These are phyloP conservation scores for Rhodotorula sp. DNA, from an alignment of 1,284 basidiomycete genomes.

Conservation along the genomic window DNA sequence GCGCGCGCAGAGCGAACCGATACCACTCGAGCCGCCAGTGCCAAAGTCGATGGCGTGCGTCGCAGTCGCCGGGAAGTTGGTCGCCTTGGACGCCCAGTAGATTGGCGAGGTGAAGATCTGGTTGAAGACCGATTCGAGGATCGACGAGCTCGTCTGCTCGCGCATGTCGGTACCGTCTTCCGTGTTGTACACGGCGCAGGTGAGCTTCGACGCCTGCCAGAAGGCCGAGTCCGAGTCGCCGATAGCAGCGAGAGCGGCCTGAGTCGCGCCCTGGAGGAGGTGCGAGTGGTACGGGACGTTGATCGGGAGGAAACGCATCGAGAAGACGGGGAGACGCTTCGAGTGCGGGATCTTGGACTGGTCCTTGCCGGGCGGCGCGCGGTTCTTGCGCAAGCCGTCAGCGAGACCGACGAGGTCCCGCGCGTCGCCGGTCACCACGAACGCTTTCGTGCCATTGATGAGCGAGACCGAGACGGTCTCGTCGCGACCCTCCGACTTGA, in stretches of 20 bases:
- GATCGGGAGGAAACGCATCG: slow-evolving; percentile 87
- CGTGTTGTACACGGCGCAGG: slow-evolving; percentile 85
- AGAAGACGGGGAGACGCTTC: slow-evolving; percentile 91
- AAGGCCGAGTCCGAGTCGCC: slow-evolving; percentile 61
- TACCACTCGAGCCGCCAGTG: slow-evolving; percentile 88
- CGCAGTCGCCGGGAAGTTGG: slow-evolving; percentile 78
- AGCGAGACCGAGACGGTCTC: slow-evolving; percentile 70
- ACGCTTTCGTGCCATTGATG: slow-evolving; percentile 84
- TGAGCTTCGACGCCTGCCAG: slow-evolving; percentile 72
- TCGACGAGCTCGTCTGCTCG: slow-evolving; percentile 67
- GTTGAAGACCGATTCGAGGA: slow-evolving; percentile 63
- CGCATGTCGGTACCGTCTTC: slow-evolving; percentile 86
- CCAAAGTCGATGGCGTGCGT: slow-evolving; percentile 97
- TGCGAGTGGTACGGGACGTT: slow-evolving; percentile 92
- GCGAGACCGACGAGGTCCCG: slow-evolving; percentile 92
- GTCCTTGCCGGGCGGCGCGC: slow-evolving; percentile 80
- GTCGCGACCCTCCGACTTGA: slow-evolving; percentile 54
- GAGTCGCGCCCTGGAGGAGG: slow-evolving; percentile 74
- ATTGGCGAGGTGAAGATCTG: slow-evolving; percentile 91
- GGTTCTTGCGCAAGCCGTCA: slow-evolving; percentile 80
- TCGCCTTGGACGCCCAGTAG: slow-evolving; percentile 81
- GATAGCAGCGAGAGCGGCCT: slow-evolving; percentile 57
- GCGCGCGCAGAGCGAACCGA: slow-evolving; percentile 83
- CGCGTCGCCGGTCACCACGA: slow-evolving; percentile 90
- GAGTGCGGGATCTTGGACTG: slow-evolving; percentile 92